Evolutionary conservation across 495 filamentous ascomycete species (phyloP), one percentile per base, ranked within the genome.

Genomic region (Trichoderma virens): DNA sequence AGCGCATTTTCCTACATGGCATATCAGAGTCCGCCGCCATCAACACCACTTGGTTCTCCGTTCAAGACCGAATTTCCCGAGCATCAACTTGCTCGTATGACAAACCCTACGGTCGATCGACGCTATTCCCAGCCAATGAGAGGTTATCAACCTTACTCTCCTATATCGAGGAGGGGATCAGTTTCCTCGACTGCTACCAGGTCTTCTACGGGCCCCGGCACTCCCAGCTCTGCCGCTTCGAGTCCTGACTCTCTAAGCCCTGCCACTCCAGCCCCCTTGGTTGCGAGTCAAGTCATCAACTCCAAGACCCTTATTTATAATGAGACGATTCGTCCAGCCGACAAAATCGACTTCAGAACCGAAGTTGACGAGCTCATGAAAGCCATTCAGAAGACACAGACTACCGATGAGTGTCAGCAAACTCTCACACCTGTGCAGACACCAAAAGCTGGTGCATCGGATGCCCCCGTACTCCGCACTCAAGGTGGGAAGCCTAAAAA

Each of bases 301-400:
- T 64, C 66, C 4, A 74, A 71, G 66, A 69, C 64, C 8, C 67
- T 75, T 60, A 62, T 65, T 9, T 61, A 67, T 25, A 76, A 73
- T 45, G 59, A 65, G 3, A 66, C 71, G 5, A 66, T 73, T 27
- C 64, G 68, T 27, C 66, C 65, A 20, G 62, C 68, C 8, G 43
- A 66, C 7, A 71, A 87, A 23, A 70, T 85, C 56, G 78, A 85
- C 56, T 94, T 93, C 75, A 83, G 85, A 34, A 98, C 92, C 1
- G 85, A 89, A 61, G 86, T 98, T 54, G 93, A 98, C 72, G 85
- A 86, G n/a, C 74, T 98, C 43, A 94, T 97, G 91, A 93, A 90
- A 74, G 84, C 90, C 6, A 96, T 98, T 51, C 92, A 98, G 72
- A n/a, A 13, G 27, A 14, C 51, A 14, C 51, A n/a, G 25, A 14